Conservation (phyloP, 129 eudicot species). For the Flaveria linearis region DNA sequence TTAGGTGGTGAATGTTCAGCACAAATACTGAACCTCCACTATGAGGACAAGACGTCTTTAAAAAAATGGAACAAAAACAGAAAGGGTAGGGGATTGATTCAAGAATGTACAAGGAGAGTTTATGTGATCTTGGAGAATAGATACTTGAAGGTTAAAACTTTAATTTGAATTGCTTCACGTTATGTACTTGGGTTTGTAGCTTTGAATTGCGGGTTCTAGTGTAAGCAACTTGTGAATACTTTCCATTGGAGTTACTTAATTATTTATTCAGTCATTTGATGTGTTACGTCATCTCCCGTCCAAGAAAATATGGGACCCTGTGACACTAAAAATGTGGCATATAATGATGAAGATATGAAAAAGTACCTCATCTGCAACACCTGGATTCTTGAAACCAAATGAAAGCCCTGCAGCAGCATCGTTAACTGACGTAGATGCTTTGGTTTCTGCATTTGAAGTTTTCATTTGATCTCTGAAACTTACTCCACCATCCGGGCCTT, state of each 20-base stretch:
- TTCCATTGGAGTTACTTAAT: neutral
- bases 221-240: too few species aligned
- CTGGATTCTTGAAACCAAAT: slow-evolving; percentile 37
- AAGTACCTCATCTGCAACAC: slow-evolving; percentile 56
- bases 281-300: neutral
- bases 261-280: neutral
- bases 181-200: too few species aligned
- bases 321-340: too few species aligned
- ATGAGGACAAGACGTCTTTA: too few species aligned
- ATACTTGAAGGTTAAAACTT: too few species aligned
- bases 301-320: neutral
- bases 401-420: slow-evolving; percentile 38
- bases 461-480: slow-evolving; percentile 26
- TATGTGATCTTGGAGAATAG: too few species aligned
- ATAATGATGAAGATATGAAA: slow-evolving; percentile 14
- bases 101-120: too few species aligned
- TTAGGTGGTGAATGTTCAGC: neutral
- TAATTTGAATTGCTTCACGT: too few species aligned
- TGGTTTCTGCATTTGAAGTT: slow-evolving; percentile 27
- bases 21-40: too few species aligned
- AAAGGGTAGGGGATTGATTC: too few species aligned
- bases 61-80: too few species aligned
- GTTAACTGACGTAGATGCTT: slow-evolving; percentile 22
- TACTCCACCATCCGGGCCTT: slow-evolving; percentile 35
- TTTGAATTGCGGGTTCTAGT: too few species aligned